These are phyloP conservation scores for Nothopassalora personata DNA, from an alignment of 2,329 filamentous ascomycete species.

Conservation along the genomic window DNA sequence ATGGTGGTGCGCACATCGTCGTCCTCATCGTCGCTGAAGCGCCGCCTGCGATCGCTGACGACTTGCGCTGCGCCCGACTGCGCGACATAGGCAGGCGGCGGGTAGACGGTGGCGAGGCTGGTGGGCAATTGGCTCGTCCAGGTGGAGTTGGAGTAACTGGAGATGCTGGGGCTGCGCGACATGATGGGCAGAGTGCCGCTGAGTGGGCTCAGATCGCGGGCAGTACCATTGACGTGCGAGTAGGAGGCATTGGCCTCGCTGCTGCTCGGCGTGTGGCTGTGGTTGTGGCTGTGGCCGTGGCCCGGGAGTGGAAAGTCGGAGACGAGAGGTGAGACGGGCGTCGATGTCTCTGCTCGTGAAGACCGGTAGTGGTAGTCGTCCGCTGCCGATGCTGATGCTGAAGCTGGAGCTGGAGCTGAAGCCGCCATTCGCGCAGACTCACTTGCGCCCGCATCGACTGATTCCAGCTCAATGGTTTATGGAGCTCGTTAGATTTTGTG, in stretches of 20 bases:
- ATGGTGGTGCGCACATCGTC: constrained; percentile 53
- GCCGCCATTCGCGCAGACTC: not conserved
- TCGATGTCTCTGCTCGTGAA: not conserved
- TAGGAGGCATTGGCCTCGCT: not conserved
- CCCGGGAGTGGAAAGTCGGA: not conserved
- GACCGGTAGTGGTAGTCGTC: not conserved
- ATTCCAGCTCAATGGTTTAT: not conserved
- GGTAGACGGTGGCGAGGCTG: constrained; percentile 50
- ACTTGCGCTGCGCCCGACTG: constrained; percentile 84
- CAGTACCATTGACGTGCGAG: constrained; percentile 1
- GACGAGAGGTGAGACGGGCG: not conserved
- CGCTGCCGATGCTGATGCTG: not conserved
- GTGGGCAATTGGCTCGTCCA: constrained; percentile 10
- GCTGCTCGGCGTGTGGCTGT: not conserved
- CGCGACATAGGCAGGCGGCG: constrained; percentile 81
- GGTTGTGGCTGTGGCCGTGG: not conserved
- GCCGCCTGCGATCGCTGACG: constrained; percentile 73
- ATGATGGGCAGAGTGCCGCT: constrained; percentile 12
- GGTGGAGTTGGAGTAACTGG: constrained; percentile 15
- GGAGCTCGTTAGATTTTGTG: not conserved
- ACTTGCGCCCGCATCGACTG: not conserved
- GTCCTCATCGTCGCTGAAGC: constrained; percentile 52
- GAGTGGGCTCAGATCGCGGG: constrained; percentile 7
- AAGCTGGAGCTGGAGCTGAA: not conserved
- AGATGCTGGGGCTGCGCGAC: constrained; percentile 16